Percentiles rank a stretch among this genome's conserved stretches.
phyloP scores from a whole-genome alignment of 352 stramenopile genomes.

The Phytopythium boreale region DNA sequence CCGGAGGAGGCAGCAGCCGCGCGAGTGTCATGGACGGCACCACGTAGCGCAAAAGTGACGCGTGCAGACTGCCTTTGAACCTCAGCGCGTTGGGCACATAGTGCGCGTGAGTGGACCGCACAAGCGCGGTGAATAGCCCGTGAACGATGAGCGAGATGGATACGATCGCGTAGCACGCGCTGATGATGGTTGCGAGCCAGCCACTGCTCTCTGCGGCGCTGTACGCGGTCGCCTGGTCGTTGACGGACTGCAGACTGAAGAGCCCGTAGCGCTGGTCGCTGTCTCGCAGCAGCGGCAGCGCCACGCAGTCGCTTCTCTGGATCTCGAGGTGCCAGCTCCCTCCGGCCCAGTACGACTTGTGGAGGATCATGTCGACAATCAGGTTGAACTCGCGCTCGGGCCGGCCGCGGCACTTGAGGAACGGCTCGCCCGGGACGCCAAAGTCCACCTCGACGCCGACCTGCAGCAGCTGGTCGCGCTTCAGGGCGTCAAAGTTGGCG shows the following conservation, averaged over 20 bases:
- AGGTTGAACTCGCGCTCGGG: constrained; percentile 20
- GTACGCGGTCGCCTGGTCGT: constrained; percentile 12
- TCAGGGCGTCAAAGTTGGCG: constrained; percentile 23
- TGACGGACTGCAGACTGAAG: constrained; percentile 14
- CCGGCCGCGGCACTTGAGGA: constrained; percentile 25
- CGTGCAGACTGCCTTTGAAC: constrained; percentile 3
- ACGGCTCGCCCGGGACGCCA: constrained; percentile 17
- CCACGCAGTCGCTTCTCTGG: constrained; percentile 32
- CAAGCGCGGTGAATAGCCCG: constrained; percentile 10
- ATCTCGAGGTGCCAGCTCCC: constrained; percentile 29
- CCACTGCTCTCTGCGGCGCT: constrained; percentile 12
- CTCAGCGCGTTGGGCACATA: constrained; percentile 17
- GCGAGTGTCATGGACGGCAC: constrained; percentile 10
- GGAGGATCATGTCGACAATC: constrained; percentile 27
- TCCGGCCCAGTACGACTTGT: constrained; percentile 32
- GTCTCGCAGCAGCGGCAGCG: constrained; percentile 11
- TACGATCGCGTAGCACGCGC: constrained; percentile 22
- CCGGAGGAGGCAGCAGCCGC: neutral
- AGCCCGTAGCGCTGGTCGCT: constrained; percentile 12
- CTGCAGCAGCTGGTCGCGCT: constrained; percentile 18
- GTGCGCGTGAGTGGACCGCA: neutral
- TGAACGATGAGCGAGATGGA: constrained; percentile 19
- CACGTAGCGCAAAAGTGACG: constrained; percentile 1
- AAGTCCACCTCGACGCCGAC: constrained; percentile 23
- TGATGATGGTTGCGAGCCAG: constrained; percentile 19